Evolutionary conservation across 129 eudicot species (phyloP).

Genomic region (Oenanthe sinensis): DNA sequence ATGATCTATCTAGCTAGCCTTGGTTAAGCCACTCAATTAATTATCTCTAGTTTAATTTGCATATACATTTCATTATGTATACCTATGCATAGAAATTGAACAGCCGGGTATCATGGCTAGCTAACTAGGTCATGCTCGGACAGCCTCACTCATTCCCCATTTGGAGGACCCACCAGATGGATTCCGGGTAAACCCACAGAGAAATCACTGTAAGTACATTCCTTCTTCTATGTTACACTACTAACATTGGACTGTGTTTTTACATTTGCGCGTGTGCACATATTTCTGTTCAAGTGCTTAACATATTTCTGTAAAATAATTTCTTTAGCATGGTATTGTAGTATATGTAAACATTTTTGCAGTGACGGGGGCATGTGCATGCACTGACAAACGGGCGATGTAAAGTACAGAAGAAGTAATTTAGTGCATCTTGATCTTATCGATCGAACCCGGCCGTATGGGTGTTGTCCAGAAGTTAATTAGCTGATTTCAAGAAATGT

Average conservation of each 20-base stretch:
- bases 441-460: no score
- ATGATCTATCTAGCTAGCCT: conserved; percentile 37
- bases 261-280: background rate
- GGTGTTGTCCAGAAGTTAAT: no score
- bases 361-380: background rate
- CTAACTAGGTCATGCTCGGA: conserved; percentile 54
- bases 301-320: background rate
- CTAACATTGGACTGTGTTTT: background rate
- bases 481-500: no score
- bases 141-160: conserved; percentile 61
- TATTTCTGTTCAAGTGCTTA: background rate
- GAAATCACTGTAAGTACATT: background rate
- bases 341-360: background rate
- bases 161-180: conserved; percentile 18
- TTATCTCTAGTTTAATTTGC: background rate
- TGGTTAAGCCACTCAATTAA: background rate
- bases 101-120: background rate
- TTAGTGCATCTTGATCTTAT: background rate
- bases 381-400: background rate
- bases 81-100: background rate
- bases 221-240: background rate
- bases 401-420: background rate
- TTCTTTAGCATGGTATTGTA: no score
- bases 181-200: background rate
- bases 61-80: no score